Evolutionary conservation across 2,329 filamentous ascomycete species (phyloP).

Genomic region (Alternaria panax): DNA sequence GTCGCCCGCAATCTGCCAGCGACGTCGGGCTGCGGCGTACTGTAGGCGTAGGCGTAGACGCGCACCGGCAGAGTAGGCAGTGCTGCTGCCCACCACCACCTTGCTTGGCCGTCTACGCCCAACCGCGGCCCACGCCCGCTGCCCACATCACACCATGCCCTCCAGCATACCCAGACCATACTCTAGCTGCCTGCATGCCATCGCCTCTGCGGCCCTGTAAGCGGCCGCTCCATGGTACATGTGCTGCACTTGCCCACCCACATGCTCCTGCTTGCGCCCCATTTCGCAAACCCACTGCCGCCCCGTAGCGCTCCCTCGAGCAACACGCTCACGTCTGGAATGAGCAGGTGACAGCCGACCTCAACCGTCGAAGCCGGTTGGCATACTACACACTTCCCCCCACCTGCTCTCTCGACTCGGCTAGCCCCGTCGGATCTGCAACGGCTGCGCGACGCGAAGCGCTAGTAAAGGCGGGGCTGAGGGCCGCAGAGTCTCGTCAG

Average conservation of each 20-base stretch:
- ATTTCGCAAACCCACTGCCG: slow-evolving; percentile 1
- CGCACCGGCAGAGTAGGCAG: too few relatives aligned
- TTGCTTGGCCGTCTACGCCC: slow-evolving; percentile 27
- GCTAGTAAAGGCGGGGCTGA: slow-evolving; percentile 18
- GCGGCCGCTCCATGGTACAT: too few relatives aligned
- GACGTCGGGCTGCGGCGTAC: slow-evolving; percentile 29
- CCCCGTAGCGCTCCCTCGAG: background rate
- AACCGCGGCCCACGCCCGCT: slow-evolving; percentile 7
- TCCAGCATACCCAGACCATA: too few relatives aligned
- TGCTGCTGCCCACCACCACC: too few relatives aligned
- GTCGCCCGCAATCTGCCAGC: slow-evolving; percentile 28
- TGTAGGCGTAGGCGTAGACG: slow-evolving; percentile 19
- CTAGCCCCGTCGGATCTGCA: slow-evolving; percentile 4
- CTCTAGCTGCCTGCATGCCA: too few relatives aligned
- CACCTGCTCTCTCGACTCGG: background rate
- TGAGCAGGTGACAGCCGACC: background rate
- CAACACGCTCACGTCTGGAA: background rate
- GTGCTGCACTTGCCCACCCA: too few relatives aligned
- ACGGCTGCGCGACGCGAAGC: slow-evolving; percentile 13
- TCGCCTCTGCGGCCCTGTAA: too few relatives aligned
- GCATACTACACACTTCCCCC: too few relatives aligned
- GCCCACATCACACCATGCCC: too few relatives aligned
- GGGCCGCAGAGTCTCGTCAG: slow-evolving; percentile 25
- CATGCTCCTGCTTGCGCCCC: too few relatives aligned
- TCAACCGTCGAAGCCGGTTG: too few relatives aligned